phyloP scores from a whole-genome alignment of 2,329 filamentous ascomycete species.

The Colletotrichum sp. region DNA sequence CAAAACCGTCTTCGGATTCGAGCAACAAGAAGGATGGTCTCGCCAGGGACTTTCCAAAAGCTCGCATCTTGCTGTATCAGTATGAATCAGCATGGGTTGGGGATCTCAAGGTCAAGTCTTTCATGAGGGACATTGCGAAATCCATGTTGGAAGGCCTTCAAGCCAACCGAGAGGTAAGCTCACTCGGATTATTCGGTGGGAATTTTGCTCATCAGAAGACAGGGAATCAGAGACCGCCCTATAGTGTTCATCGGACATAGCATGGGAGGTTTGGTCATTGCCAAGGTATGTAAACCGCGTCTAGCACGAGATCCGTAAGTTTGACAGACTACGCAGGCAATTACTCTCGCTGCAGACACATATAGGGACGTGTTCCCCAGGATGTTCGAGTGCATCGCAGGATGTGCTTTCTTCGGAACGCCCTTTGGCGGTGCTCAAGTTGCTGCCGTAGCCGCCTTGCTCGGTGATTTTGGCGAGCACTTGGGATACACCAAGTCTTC shows the following conservation, averaged over 20 bases:
- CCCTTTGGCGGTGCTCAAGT: conserved; percentile 42
- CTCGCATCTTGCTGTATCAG: conserved; percentile 43
- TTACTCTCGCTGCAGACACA: conserved; percentile 33
- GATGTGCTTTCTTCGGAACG: conserved; percentile 44
- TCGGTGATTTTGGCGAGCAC: conserved; percentile 36
- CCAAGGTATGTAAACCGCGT: conserved; percentile 36
- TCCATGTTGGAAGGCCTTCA: conserved; percentile 38
- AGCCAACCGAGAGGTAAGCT: conserved; percentile 36
- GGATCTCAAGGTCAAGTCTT: conserved; percentile 44
- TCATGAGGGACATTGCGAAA: conserved; percentile 41
- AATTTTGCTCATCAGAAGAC: neutral
- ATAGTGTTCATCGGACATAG: conserved; percentile 48
- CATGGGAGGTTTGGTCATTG: conserved; percentile 49
- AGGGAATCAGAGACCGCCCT: conserved; percentile 30
- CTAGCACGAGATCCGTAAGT: neutral
- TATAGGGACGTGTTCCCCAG: conserved; percentile 37
- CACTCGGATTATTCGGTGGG: rapidly evolving
- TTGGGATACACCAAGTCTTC: conserved; percentile 35
- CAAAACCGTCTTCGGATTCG: conserved; percentile 41
- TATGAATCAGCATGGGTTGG: conserved; percentile 47
- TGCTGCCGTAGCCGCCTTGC: conserved; percentile 41
- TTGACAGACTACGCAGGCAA: neutral
- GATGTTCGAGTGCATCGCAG: conserved; percentile 46
- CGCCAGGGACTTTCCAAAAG: conserved; percentile 41
- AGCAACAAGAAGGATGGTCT: conserved; percentile 33